Evolutionary conservation across 2,329 filamentous ascomycete genomes (phyloP), one percentile per base, ranked within the genome.

Genomic region (Waltergamsia citrina): DNA sequence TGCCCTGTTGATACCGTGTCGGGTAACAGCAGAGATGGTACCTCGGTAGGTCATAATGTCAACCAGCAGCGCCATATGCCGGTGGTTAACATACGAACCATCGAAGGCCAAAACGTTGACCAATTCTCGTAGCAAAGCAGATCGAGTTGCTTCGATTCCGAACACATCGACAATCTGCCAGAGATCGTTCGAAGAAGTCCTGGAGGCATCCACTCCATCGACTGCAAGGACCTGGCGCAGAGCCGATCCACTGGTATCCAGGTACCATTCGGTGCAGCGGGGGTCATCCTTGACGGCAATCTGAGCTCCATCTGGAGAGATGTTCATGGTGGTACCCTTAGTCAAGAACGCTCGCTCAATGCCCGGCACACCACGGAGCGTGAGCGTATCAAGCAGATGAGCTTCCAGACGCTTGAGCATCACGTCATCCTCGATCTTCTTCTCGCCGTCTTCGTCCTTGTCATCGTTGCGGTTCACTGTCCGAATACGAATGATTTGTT

Each of bases 41-140:
- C 92, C 92, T 50, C 92, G 78, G 50, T 93, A 87, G 19, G 88
- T 95, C 92, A 98, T 98, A 42, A 98, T 86, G 63, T 98, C 92
- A 43, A 93, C 87, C 34, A 98, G 71, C 23, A 98, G 76, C 31
- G 88, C 85, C 66, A 98, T 78, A 66, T 98, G 92, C 51, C 92
- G 87, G 63, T 96, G 87, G 59, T 98, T 98, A 72, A 98, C 92
- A 57, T 98, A 98, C 11, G 92, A 96, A 74, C 93, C 93, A 55
- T 96, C 92, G 55, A 98, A 98, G 18, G 92, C 88, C 65, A 99
- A 64, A 54, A 99, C 92, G 51, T 86, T 80, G 20, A 83, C 86
- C 68, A 98, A 62, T 56, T 98, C 93, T 41, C 82, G 80, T 46
- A 94, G 78, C 38, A 98, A 69, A 35, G 88, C 84, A 31, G 83